Conservation (phyloP, 495 filamentous ascomycete species). For the Parathielavia hyrcaniae region DNA sequence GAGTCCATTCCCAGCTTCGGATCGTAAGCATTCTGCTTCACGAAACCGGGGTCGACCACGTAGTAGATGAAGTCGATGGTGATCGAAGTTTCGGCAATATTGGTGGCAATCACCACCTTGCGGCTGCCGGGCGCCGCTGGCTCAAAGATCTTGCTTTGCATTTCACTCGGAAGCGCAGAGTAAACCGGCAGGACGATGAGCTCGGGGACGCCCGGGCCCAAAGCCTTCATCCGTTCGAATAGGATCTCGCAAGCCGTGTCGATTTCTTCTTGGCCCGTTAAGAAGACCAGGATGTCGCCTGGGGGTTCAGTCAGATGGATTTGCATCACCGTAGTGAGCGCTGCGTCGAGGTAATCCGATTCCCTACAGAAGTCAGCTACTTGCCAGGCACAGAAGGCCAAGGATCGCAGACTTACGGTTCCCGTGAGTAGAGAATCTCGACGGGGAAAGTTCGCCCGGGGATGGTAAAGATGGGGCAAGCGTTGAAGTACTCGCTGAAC, state of each 20-base stretch:
- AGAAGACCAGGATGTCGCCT: conserved; percentile 91
- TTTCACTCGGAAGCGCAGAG: conserved; percentile 83
- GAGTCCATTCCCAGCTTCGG: conserved; percentile 97
- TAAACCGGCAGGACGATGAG: conserved; percentile 93
- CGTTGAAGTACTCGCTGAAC: conserved; percentile 91
- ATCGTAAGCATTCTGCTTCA: conserved; percentile 96
- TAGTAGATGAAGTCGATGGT: conserved; percentile 98
- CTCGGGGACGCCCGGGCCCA: conserved; percentile 86
- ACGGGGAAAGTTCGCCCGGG: conserved; percentile 93
- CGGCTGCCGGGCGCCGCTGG: conserved; percentile 80
- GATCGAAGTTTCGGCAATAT: conserved; percentile 96
- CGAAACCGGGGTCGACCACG: conserved; percentile 94
- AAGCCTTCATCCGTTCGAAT: conserved; percentile 91
- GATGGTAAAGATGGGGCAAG: conserved; percentile 92
- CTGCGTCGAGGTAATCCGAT: conserved; percentile 93
- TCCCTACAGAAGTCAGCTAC: conserved; percentile 40
- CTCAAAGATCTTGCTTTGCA: conserved; percentile 92
- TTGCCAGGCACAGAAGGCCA: too few relatives aligned
- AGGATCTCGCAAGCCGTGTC: conserved; percentile 90
- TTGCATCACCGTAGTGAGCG: conserved; percentile 93
- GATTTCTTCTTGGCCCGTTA: conserved; percentile 97
- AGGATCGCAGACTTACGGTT: conserved; percentile 49
- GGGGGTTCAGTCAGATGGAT: conserved; percentile 87
- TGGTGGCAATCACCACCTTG: conserved; percentile 97
- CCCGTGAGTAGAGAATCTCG: conserved; percentile 86